Base-by-base conservation (phyloP, 352 stramenopile genomes). In the Hyaloperonospora brassicae region DNA sequence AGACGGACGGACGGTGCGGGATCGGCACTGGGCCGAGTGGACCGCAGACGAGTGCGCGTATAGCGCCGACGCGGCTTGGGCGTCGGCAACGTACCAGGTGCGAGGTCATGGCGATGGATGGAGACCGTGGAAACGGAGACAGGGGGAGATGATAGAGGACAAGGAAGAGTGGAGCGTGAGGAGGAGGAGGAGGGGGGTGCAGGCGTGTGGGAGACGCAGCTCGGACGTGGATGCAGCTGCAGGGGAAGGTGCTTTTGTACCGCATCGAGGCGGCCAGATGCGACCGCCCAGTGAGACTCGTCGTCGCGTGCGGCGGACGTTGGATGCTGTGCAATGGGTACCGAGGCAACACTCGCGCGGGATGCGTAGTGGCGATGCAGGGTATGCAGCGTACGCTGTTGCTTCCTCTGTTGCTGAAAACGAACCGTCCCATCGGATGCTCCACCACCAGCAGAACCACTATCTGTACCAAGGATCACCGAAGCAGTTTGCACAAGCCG, bases 401-500 rank as follows among this genome's bases (percentile, higher is more conserved):
- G 21, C 49, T 2, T 54, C 50, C 11, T 40, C 40, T 14, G 30
- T 62, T 1, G 41, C 5, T 50, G 40, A 24, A 30, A 42, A 44
- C 9, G 54, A 64, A 44, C 52, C 54, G n/a, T n/a, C 46, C 17
- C 42, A 52, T 13, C 47, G 55, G 22, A 41, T 50, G 23, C n/a
- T 31, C 21, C 21, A 38, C 11, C 35, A 46, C 21, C 39, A 39
- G 47, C 55, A 61, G 21, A 35, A 40, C 21, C 45, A n/a, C 0
- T 47, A 55, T 52, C 34, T 55, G 48, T 72, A 62, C 57, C 59
- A 55, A 42, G 62, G n/a, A 45, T 7, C 36, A 22, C 23, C 40
- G 11, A 52, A 51, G 47, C 52, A 30, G 14, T 65, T 62, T 49
- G 35, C 47, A 21, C 50, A 55, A 23, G 21, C 50, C 43, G 52